phyloP scores from a whole-genome alignment of 495 filamentous ascomycete genomes.

The Hypoxylon lienhwacheense region DNA sequence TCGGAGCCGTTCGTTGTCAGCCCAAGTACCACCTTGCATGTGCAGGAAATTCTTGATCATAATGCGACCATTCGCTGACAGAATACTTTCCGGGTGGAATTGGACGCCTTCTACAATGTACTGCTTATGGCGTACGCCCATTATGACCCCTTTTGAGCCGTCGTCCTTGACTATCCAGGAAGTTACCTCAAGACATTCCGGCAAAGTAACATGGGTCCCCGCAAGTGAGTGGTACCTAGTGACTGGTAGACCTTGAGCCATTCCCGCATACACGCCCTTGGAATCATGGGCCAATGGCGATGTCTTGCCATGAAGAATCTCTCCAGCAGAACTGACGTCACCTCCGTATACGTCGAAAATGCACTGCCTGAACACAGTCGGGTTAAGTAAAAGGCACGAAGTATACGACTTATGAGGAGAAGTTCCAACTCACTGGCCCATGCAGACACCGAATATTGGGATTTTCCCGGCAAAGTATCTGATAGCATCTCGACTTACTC shows the following conservation, averaged over 20 bases:
- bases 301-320: conserved; percentile 97
- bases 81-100: conserved; percentile 96
- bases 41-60: conserved; percentile 93
- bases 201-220: conserved; percentile 86
- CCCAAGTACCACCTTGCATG: conserved; percentile 88
- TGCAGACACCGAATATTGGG: conserved; percentile 95
- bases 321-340: conserved; percentile 86
- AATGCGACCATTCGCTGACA: conserved; percentile 80
- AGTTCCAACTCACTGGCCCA: conserved; percentile 75
- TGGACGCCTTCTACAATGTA: conserved; percentile 90
- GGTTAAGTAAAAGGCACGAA: conserved; percentile 1
- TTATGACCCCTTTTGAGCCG: conserved; percentile 76
- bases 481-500: conserved; percentile 89
- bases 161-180: conserved; percentile 80
- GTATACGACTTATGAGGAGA: background rate
- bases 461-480: conserved; percentile 92
- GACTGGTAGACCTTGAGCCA: conserved; percentile 77
- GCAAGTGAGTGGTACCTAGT: conserved; percentile 97
- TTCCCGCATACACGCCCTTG: conserved; percentile 80
- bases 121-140: conserved; percentile 94
- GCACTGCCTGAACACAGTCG: conserved; percentile 66
- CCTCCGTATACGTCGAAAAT: conserved; percentile 92
- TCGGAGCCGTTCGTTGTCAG: conserved; percentile 64
- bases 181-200: conserved; percentile 82
- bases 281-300: conserved; percentile 83